Percentiles rank a stretch among this genome's conserved stretches.
Conservation (phyloP, 345 rosid species). For the Anastatica hierochuntica region DNA sequence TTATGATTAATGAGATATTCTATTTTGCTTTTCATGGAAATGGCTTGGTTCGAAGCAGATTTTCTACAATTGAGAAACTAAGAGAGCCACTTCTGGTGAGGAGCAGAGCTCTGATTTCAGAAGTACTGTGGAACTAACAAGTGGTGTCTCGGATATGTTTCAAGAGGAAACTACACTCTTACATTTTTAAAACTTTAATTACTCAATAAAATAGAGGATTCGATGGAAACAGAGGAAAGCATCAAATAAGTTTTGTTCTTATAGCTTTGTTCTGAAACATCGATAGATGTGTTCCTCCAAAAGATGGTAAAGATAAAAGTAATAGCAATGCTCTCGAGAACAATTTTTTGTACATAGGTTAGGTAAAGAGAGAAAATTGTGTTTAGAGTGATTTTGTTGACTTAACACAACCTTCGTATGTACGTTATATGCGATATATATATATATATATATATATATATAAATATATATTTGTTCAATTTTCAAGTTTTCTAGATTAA, state of each 20-base stretch:
- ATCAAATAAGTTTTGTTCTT: background rate
- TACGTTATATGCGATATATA: too few relatives aligned
- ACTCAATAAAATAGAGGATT: background rate
- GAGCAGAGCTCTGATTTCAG: slow-evolving; percentile 65
- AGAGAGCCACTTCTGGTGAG: slow-evolving; percentile 60
- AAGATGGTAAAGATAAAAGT: slow-evolving; percentile 32
- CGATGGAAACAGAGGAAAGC: background rate
- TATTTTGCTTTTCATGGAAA: slow-evolving; percentile 42
- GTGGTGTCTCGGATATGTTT: slow-evolving; percentile 65
- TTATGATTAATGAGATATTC: background rate
- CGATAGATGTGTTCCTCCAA: slow-evolving; percentile 14
- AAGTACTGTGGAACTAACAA: slow-evolving; percentile 68
- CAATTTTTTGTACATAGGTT: slow-evolving; percentile 36
- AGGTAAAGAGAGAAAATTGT: slow-evolving; percentile 10
- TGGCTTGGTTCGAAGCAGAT: slow-evolving; percentile 95
- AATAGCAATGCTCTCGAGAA: slow-evolving; percentile 37
- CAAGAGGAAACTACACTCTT: background rate
- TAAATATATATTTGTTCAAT: background rate
- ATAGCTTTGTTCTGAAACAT: background rate
- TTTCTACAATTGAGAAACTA: slow-evolving; percentile 90
- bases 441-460: too few relatives aligned
- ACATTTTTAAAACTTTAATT: background rate
- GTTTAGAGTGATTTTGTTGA: background rate
- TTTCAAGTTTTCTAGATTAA: slow-evolving; percentile 37
- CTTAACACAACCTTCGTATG: background rate